phyloP scores from a whole-genome alignment of 2,329 filamentous ascomycete genomes.

The Exophiala dermatitidis region DNA sequence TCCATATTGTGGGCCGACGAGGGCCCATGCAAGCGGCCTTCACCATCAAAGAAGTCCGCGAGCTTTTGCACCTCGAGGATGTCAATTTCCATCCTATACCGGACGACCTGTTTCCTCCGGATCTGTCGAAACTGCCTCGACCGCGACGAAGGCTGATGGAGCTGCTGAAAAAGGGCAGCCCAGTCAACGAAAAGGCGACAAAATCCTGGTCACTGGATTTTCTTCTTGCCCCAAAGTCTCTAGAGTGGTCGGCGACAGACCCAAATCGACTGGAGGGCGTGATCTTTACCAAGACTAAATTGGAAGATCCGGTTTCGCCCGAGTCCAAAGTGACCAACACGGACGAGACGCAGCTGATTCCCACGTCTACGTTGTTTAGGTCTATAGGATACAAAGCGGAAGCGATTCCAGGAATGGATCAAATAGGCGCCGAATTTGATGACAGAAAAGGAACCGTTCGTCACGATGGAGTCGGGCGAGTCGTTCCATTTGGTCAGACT shows the following conservation, averaged over 20 bases:
- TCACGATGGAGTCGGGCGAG: constrained; percentile 73
- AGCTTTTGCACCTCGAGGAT: constrained; percentile 68
- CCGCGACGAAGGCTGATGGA: constrained; percentile 71
- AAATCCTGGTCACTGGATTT: constrained; percentile 83
- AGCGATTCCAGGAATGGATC: constrained; percentile 64
- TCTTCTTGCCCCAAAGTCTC: constrained; percentile 67
- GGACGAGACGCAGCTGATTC: constrained; percentile 44
- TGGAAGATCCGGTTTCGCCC: constrained; percentile 47
- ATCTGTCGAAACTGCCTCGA: constrained; percentile 64
- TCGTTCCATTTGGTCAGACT: constrained; percentile 38
- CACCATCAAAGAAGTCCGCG: constrained; percentile 88
- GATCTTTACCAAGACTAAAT: constrained; percentile 54
- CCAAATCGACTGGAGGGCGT: constrained; percentile 54
- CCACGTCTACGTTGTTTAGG: constrained; percentile 70
- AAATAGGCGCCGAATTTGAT: constrained; percentile 73
- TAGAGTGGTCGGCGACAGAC: constrained; percentile 47
- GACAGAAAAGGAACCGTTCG: constrained; percentile 64
- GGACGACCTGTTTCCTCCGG: constrained; percentile 56
- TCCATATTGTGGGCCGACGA: constrained; percentile 80
- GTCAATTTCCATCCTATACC: constrained; percentile 68
- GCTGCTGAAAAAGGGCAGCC: constrained; percentile 68
- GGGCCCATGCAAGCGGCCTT: constrained; percentile 90
- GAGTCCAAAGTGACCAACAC: constrained; percentile 45
- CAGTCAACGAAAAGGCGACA: constrained; percentile 42
- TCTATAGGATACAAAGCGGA: constrained; percentile 92